phyloP scores from a whole-genome alignment of 2,329 filamentous ascomycete species.

The Aspergillus aculeatinus region DNA sequence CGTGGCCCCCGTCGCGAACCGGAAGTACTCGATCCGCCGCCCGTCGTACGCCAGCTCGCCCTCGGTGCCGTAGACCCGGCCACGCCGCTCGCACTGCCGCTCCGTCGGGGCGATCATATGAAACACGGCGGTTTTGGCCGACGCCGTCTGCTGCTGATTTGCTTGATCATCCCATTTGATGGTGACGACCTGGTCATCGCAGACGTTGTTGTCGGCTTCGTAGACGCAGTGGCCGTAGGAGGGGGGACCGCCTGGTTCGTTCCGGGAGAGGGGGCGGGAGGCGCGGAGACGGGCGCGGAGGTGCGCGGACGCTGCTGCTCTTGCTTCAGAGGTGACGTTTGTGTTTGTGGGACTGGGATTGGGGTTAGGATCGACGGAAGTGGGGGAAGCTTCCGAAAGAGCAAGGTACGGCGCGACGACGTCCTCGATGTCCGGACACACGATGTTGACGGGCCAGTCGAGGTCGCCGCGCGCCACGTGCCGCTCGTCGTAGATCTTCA shows the following conservation, averaged over 20 bases:
- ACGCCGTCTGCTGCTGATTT: conserved; percentile 28
- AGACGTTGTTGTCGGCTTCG: conserved; percentile 89
- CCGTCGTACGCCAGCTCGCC: conserved; percentile 89
- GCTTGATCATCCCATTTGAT: conserved; percentile 62
- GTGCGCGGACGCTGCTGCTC: conserved; percentile 48
- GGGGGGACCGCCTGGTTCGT: conserved; percentile 53
- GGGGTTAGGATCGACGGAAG: no score
- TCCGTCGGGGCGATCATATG: conserved; percentile 94
- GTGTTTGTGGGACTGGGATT: no score
- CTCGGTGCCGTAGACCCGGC: conserved; percentile 78
- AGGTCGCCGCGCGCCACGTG: conserved; percentile 66
- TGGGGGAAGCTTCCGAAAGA: no score
- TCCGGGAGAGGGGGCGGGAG: conserved; percentile 49
- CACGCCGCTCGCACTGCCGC: conserved; percentile 81
- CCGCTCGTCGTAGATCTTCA: conserved; percentile 74
- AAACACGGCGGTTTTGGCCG: conserved; percentile 81
- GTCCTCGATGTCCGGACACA: conserved; percentile 90
- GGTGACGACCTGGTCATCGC: conserved; percentile 87
- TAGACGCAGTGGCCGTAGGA: conserved; percentile 97
- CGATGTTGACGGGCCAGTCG: conserved; percentile 81
- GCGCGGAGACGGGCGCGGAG: conserved; percentile 52
- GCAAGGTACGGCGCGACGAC: conserved; percentile 47
- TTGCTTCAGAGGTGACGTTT: neutral
- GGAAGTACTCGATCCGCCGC: conserved; percentile 69
- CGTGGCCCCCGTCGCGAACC: conserved; percentile 61